phyloP scores from a whole-genome alignment of 2,329 filamentous ascomycete species.

The Clarireedia sp. region DNA sequence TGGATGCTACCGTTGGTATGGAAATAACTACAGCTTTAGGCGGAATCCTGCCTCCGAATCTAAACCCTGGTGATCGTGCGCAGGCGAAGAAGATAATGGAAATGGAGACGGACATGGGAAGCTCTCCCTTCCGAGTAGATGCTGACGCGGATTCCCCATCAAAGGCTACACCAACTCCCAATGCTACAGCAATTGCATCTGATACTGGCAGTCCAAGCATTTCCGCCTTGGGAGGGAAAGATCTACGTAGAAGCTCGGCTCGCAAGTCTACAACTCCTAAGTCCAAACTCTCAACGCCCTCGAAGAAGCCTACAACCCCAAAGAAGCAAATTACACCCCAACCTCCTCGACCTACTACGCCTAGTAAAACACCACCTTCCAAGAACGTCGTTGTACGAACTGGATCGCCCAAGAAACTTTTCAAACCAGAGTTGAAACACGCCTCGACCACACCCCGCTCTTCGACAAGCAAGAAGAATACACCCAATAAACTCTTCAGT shows the following conservation, averaged over 20 bases:
- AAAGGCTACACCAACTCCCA: constrained; percentile 27
- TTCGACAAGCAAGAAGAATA: constrained; percentile 31
- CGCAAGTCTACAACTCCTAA: constrained; percentile 33
- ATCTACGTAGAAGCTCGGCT: constrained; percentile 41
- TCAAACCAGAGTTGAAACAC: constrained; percentile 34
- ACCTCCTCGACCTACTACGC: constrained; percentile 37
- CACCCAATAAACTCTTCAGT: constrained; percentile 43
- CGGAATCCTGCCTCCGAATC: constrained; percentile 40
- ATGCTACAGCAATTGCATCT: constrained; percentile 34
- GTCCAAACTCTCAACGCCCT: constrained; percentile 22
- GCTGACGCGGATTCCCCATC: constrained; percentile 32
- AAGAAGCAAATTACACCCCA: constrained; percentile 37
- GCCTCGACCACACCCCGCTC: constrained; percentile 20
- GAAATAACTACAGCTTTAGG: constrained; percentile 56
- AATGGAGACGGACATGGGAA: constrained; percentile 43
- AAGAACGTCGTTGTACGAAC: constrained; percentile 39
- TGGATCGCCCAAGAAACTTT: constrained; percentile 41
- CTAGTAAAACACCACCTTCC: constrained; percentile 42
- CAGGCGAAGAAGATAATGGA: constrained; percentile 52
- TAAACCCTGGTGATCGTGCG: constrained; percentile 34
- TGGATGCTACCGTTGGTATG: constrained; percentile 44
- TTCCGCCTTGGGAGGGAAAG: constrained; percentile 44
- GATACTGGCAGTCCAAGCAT: constrained; percentile 48
- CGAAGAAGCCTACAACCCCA: constrained; percentile 32
- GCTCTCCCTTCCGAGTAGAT: constrained; percentile 35